Conservation (phyloP, 108 stramenopile species). For the Cylindrotheca closterium region DNA sequence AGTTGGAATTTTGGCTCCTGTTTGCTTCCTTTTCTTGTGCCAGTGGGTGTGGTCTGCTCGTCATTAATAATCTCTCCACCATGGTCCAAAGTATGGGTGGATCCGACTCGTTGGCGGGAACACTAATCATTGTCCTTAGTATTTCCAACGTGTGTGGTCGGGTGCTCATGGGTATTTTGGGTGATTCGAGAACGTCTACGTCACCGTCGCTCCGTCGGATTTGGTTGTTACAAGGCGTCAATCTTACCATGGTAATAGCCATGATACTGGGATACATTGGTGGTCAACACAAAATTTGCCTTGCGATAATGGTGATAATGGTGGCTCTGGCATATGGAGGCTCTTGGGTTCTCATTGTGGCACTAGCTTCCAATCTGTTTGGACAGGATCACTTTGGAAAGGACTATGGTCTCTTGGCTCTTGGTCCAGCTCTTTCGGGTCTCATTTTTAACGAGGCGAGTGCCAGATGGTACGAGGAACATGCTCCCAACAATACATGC, state of each 20-base stretch:
- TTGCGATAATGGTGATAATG: constrained; percentile 15
- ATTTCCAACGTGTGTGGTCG: constrained; percentile 27
- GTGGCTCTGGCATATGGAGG: constrained; percentile 35
- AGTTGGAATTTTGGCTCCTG: constrained; percentile 31
- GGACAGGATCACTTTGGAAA: constrained; percentile 34
- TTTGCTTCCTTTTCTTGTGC: constrained; percentile 27
- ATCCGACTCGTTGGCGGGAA: constrained; percentile 13
- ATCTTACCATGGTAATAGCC: constrained; percentile 18
- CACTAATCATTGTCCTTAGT: constrained; percentile 20
- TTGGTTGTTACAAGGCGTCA: constrained; percentile 3
- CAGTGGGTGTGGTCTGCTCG: constrained; percentile 24
- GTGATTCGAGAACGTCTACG: constrained; percentile 4
- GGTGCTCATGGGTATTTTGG: constrained; percentile 19
- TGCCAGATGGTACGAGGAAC: constrained; percentile 26
- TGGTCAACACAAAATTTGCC: not conserved
- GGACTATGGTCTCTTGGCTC: constrained; percentile 33
- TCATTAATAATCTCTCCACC: constrained; percentile 39
- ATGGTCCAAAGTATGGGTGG: constrained; percentile 41
- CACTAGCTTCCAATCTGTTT: constrained; percentile 25
- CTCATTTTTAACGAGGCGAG: constrained; percentile 28
- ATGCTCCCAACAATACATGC: constrained; percentile 10
- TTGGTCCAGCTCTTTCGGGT: constrained; percentile 33
- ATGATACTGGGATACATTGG: not conserved
- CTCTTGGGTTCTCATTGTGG: constrained; percentile 29
- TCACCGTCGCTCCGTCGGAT: constrained; percentile 5